Percentiles rank a stretch among this genome's conserved stretches.
phyloP scores from a whole-genome alignment of 2,329 filamentous ascomycete genomes.

The Penicillium fuscoglaucum region DNA sequence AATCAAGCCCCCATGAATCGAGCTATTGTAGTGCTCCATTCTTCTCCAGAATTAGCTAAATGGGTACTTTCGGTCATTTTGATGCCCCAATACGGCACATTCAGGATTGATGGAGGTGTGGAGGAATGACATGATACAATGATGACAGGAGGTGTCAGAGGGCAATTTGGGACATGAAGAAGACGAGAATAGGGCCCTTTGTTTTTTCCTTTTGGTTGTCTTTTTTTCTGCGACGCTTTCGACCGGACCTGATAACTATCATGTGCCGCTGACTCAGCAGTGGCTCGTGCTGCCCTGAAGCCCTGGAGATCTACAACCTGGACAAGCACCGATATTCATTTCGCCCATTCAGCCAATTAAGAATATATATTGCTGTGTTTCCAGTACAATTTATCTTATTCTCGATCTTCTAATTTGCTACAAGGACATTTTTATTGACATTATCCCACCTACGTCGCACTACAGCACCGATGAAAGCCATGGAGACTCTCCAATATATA shows the following conservation, averaged over 20 bases:
- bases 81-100: constrained; percentile 1
- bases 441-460: background rate
- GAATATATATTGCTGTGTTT: background rate
- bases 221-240: constrained; percentile 27
- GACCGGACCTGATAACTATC: constrained; percentile 27
- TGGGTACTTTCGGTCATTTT: constrained; percentile 3
- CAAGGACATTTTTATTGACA: background rate
- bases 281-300: constrained; percentile 5
- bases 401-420: background rate
- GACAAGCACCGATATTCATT: background rate
- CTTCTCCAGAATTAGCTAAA: background rate
- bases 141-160: constrained; percentile 28
- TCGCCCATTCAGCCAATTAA: background rate
- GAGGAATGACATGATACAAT: constrained; percentile 9
- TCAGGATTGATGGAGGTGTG: background rate
- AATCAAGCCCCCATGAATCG: constrained; percentile 11
- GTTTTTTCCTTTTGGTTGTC: constrained; percentile 24
- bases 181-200: constrained; percentile 18
- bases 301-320: background rate
- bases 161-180: constrained; percentile 23
- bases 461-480: background rate
- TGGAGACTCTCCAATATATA: background rate
- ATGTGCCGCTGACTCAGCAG: constrained; percentile 30
- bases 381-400: background rate
- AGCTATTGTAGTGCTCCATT: constrained; percentile 5